Evolutionary conservation across 1,284 basidiomycete genomes (phyloP), one percentile per base, ranked within the genome.

Genomic region (Tremellales sp.): DNA sequence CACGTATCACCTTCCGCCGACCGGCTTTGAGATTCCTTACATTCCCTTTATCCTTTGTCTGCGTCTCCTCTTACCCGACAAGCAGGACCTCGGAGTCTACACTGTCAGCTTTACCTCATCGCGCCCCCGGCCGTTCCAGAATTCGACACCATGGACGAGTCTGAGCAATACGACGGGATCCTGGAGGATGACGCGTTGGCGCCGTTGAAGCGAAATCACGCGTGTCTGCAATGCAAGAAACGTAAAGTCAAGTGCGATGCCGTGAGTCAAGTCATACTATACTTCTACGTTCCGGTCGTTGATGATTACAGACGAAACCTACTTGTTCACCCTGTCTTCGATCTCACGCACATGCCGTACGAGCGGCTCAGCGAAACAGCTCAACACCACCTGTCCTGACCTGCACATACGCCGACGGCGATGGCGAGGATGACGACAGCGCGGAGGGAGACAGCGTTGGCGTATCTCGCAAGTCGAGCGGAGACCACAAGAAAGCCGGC

Each of bases 231-330:
- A 54, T 72, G 70, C 56, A 72, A 72, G 58, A 67, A 67, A 46
- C 61, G 70, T 17, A 72, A 72, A 48, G 66, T 69, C 26, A 69
- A 70, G 50, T 72, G 70, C 43, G 67, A 70, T 48, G 70, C 61
- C 10, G 64, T 66, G 35, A 47, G 63, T 60, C 8, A n/a, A 27
- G n/a, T n/a, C n/a, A n/a, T n/a, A n/a, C n/a, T n/a, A n/a, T n/a
- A 15, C n/a, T 10, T 23, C 23, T n/a, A 13, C 25, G 10, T 13
- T 33, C 24, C 27, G 8, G 17, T 17, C 5, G 12, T 15, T 8
- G n/a, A 11, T 39, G 8, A 37, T 37, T 37, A 17, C 43, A 65
- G 63, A 50, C 58, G 24, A 52, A 56, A 29, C 70, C 70, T 4
- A 57, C 58, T 5, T 72, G 70, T 49, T 55, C 65, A 27, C 70